Conservation (phyloP, 1,284 basidiomycete species). For the Fistulinella cinereoalba region DNA sequence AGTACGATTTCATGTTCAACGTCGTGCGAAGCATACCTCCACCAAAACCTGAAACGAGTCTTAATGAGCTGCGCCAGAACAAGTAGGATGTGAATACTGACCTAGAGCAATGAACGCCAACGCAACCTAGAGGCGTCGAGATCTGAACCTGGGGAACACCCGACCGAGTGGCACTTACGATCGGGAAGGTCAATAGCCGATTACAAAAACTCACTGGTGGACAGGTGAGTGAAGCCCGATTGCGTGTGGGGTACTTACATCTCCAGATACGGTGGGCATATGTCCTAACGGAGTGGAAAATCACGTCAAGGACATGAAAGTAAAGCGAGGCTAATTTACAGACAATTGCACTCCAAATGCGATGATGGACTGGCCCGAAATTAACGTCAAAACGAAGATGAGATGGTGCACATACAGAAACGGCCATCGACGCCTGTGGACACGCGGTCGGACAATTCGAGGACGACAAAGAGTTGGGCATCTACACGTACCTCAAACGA, state of each 20-base stretch:
- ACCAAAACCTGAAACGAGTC: constrained; percentile 18
- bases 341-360: constrained; percentile 34
- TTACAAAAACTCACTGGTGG: constrained; percentile 29
- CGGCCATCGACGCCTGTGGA: constrained; percentile 28
- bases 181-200: constrained; percentile 24
- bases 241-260: constrained; percentile 19
- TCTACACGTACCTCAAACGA: constrained; percentile 27
- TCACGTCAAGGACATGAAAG: constrained; percentile 2
- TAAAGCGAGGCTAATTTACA: constrained; percentile 2
- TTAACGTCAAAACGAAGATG: neutral
- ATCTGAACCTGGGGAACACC: neutral
- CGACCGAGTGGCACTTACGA: constrained; percentile 22
- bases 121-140: constrained; percentile 15
- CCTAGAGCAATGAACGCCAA: constrained; percentile 31
- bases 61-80: neutral
- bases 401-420: constrained; percentile 19
- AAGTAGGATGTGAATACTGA: constrained; percentile 12
- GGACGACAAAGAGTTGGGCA: neutral
- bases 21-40: constrained; percentile 20
- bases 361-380: constrained; percentile 24
- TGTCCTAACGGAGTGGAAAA: constrained; percentile 14
- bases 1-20: constrained; percentile 1
- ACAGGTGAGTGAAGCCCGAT: neutral
- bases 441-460: neutral
- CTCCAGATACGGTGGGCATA: constrained; percentile 36